These are phyloP conservation scores for Leccinum disarticulatum DNA, from an alignment of 768 basidiomycete species.

Conservation along the genomic window DNA sequence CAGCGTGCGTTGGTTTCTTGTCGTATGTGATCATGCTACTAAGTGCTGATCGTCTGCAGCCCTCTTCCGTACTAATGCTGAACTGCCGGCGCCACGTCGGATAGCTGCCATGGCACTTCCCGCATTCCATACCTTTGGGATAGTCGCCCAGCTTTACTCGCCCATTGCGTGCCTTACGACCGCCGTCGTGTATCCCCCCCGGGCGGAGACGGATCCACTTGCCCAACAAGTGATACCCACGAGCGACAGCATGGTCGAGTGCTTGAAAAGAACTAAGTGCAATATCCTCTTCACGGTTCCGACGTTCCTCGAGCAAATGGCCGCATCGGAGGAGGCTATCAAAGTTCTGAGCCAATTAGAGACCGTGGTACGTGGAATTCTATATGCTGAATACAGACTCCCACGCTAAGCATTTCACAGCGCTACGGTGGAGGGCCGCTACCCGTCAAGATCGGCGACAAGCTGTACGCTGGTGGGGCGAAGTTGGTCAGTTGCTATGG, in stretches of 20 bases:
- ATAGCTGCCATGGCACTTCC: slow-evolving; percentile 27
- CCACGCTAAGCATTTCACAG: slow-evolving; percentile 19
- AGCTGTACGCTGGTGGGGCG: slow-evolving; percentile 34
- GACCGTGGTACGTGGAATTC: slow-evolving; percentile 28
- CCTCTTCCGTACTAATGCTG: background rate
- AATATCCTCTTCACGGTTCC: slow-evolving; percentile 38
- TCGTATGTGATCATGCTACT: background rate
- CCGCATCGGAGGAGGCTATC: slow-evolving; percentile 22
- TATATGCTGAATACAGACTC: too few relatives aligned
- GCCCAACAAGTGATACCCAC: slow-evolving; percentile 38
- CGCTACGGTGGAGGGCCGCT: slow-evolving; percentile 41
- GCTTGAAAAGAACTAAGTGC: slow-evolving; percentile 29
- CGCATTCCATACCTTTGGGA: slow-evolving; percentile 27
- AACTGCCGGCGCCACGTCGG: slow-evolving; percentile 18
- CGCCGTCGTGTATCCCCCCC: slow-evolving; percentile 30
- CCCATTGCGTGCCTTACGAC: slow-evolving; percentile 21
- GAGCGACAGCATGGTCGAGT: slow-evolving; percentile 40
- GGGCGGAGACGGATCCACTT: slow-evolving; percentile 15
- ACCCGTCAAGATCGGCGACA: slow-evolving; percentile 35
- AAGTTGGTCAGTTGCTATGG: slow-evolving; percentile 36
- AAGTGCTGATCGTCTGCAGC: slow-evolving; percentile 4
- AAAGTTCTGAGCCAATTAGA: slow-evolving; percentile 26
- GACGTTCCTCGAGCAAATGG: slow-evolving; percentile 40
- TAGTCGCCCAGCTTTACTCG: slow-evolving; percentile 13
- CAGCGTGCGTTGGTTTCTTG: slow-evolving; percentile 31